Evolutionary conservation across 2,329 filamentous ascomycete genomes (phyloP).

Genomic region (Aspergillus luchuensis): DNA sequence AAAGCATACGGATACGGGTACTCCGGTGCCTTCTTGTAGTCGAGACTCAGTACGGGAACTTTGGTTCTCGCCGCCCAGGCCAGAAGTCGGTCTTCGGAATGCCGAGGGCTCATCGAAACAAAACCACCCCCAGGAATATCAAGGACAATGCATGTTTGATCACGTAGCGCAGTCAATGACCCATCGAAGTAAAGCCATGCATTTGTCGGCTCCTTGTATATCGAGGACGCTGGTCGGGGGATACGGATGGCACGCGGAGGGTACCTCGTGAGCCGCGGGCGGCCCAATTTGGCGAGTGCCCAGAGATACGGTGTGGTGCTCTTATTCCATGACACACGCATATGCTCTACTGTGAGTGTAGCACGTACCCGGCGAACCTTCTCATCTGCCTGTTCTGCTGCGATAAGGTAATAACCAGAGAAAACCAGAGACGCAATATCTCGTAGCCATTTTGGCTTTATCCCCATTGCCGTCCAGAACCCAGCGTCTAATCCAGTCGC

Average conservation of each 20-base stretch:
- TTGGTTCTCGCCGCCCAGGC: slow-evolving; percentile 89
- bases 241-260: slow-evolving; percentile 82
- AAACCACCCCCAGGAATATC: slow-evolving; percentile 95
- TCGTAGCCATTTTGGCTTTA: slow-evolving; percentile 75
- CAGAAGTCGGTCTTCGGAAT: slow-evolving; percentile 90
- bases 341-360: slow-evolving; percentile 83
- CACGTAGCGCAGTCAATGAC: slow-evolving; percentile 72
- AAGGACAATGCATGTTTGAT: slow-evolving; percentile 76
- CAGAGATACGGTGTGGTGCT: slow-evolving; percentile 81
- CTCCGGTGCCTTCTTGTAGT: slow-evolving; percentile 87
- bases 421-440: slow-evolving; percentile 84
- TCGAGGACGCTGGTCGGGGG: slow-evolving; percentile 73
- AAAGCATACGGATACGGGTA: slow-evolving; percentile 82
- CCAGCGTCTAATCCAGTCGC: slow-evolving; percentile 92
- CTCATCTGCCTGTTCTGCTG: slow-evolving; percentile 91
- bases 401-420: slow-evolving; percentile 85
- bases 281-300: slow-evolving; percentile 69
- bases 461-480: slow-evolving; percentile 98
- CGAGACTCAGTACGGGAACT: slow-evolving; percentile 83
- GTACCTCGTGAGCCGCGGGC: slow-evolving; percentile 78
- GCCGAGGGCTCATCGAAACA: slow-evolving; percentile 93
- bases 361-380: slow-evolving; percentile 90
- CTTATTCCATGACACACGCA: slow-evolving; percentile 95
- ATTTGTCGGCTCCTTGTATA: slow-evolving; percentile 78
- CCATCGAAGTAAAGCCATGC: slow-evolving; percentile 97